A percentile compares a stretch with the other conserved stretches of the same genome.
phyloP scores from a whole-genome alignment of 2,329 filamentous ascomycete genomes.

The Microdochium nivale region DNA sequence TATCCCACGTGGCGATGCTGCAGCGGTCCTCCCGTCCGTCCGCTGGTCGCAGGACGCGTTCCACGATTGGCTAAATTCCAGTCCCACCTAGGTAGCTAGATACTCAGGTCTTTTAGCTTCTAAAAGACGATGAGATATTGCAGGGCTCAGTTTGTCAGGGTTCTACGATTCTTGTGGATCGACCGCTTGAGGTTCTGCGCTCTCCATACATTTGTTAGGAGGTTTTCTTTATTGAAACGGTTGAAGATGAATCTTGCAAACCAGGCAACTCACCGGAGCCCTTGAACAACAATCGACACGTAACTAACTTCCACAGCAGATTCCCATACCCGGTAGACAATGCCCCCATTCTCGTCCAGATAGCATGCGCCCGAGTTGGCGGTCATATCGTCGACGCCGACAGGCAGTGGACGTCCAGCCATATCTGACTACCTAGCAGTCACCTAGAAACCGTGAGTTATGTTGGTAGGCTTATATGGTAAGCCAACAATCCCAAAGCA shows the following conservation, averaged over 20 bases:
- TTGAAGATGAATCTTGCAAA: background rate
- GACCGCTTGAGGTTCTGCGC: background rate
- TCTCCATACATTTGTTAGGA: background rate
- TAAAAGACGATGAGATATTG: background rate
- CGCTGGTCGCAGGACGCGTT: no score
- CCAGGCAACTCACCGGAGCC: background rate
- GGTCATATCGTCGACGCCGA: background rate
- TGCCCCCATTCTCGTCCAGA: background rate
- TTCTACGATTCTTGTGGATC: background rate
- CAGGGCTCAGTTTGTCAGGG: background rate
- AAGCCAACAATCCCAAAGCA: background rate
- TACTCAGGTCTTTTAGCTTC: background rate
- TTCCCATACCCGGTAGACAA: background rate
- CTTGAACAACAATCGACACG: background rate
- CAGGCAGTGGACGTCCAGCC: background rate
- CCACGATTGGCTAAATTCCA: background rate
- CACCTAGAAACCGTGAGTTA: background rate
- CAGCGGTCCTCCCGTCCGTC: no score
- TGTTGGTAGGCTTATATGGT: background rate
- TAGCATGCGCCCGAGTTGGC: background rate
- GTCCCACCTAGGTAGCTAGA: background rate
- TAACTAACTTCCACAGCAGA: background rate
- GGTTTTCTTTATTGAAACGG: background rate
- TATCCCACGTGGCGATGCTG: no score
- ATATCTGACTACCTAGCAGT: background rate